Evolutionary conservation across 225 moss, liverwort and hornwort genomes (phyloP), one percentile per base, ranked within the genome.

Genomic region (Straminergon stramineum): DNA sequence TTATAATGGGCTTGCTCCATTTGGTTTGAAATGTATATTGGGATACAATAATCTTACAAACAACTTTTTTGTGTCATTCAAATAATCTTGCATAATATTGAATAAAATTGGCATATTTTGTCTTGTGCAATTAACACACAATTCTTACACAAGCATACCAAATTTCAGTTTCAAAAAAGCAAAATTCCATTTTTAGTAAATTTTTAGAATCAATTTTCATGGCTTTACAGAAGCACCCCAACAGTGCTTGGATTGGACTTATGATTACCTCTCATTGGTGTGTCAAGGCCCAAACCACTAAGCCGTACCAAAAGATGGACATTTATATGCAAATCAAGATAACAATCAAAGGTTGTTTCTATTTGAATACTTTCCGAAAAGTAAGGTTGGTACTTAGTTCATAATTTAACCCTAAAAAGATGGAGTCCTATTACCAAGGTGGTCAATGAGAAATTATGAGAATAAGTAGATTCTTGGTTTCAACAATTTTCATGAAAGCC

Each of bases 301-400:
- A n/a, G n/a, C n/a, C n/a, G n/a, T n/a, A 67, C 35, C 1, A 67
- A 67, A 12, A 68, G 2, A 68, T 5, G 3, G 1, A 22, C 13
- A n/a, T 22, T 69, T 69, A 12, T 23, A 0, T 69, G 6, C 23
- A 69, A 69, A n/a, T 69, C 0, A 1, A n/a, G 4, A 7, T 2
- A 69, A 13, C 2, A n/a, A n/a, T 69, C 22, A n/a, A n/a, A 39
- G 1, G 1, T 69, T 23, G n/a, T 23, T n/a, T n/a, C 69, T 2
- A 39, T n/a, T 69, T 69, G 2, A 7, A 23, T 13, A 22, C 13
- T 69, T n/a, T 12, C 21, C n/a, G 2, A 11, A 22, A n/a, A 37
- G 21, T 68, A 12, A 1, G 7, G 1, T n/a, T 37, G 22, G 4
- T 2, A 1, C 1, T 68, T n/a, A 4, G 4, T 68, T 13, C 2